A percentile compares a stretch with the other conserved stretches of the same genome.
Evolutionary conservation across 2,329 filamentous ascomycete species (phyloP).

Genomic region (Fusarium pseudograminearum): DNA sequence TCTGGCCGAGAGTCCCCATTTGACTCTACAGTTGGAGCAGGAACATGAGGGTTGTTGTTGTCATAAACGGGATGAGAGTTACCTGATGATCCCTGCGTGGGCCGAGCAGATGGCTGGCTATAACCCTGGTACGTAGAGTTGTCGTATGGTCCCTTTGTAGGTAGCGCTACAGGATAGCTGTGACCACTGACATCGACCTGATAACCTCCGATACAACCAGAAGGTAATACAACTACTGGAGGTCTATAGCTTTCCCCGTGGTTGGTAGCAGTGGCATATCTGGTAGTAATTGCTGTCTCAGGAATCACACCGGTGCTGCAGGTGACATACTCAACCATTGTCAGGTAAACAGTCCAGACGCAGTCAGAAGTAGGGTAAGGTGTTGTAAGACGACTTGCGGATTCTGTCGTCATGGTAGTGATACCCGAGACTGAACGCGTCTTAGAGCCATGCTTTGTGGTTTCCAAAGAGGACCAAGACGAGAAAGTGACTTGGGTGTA

Average conservation of each 20-base stretch:
- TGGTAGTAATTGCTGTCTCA: background rate
- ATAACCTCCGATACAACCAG: background rate
- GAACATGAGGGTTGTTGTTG: background rate
- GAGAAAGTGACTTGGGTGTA: too few species aligned
- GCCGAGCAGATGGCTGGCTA: background rate
- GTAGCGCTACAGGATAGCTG: background rate
- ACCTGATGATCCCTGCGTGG: background rate
- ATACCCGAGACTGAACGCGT: background rate
- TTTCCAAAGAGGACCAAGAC: too few species aligned
- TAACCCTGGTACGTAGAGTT: background rate
- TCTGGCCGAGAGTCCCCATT: background rate
- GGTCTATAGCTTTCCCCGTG: background rate
- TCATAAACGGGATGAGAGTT: background rate
- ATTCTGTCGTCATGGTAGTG: background rate
- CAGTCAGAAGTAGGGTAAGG: background rate
- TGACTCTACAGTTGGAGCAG: background rate
- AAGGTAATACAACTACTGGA: background rate
- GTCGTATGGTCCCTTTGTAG: background rate
- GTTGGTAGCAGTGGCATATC: background rate
- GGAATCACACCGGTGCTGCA: background rate
- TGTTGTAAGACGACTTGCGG: background rate
- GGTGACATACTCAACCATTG: background rate
- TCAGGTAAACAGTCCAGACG: background rate
- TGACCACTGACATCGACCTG: background rate
- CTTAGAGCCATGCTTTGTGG: background rate